Base-by-base conservation (phyloP, 768 basidiomycete genomes). In the Gloeopeniophorella convolvens region DNA sequence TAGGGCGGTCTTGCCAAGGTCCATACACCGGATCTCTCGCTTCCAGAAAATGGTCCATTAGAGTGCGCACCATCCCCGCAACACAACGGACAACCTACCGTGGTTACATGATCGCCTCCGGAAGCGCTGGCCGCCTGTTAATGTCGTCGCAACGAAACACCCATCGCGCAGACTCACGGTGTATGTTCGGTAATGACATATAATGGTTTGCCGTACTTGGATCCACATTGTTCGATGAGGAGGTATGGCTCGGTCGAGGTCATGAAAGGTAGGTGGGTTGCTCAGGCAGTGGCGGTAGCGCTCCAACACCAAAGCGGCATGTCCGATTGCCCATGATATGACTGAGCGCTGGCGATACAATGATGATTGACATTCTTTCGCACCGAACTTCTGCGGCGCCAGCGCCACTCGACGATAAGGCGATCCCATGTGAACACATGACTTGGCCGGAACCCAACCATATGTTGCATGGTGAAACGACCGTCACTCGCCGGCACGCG, bases 1-100 rank as follows among this genome's bases (percentile, higher is more conserved):
- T 1, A 70, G 60, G 10, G 69, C 69, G 40, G 70, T 69, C n/a
- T 46, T 62, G 12, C 68, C 70, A 32, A 71, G 57, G 59, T 71
- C 70, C 72, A 72, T 71, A 46, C 70, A 71, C 45, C 71, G 63
- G 39, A 71, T 72, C 58, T 72, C 71, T 57, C 69, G 65, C 69
- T 70, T 56, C 27, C 20, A 7, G 30, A 42, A 26, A 56, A 11
- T 45, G 18, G 42, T 21, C 34, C 12, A 39, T 37, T 39, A 51
- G 31, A 47, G 62, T 47, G 60, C 50, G 39, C 33, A 28, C 27
- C 26, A 24, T 32, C 23, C 23, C 36, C 35, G 32, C 20, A 5
- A 43, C 35, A 40, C 18, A 27, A 21, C n/a, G 16, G 48, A 28
- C 28, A 23, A 23, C 70, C 31, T 50, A 70, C 68, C 58, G 61